These are phyloP conservation scores for Tilletia caries DNA, from an alignment of 1,284 basidiomycete genomes.

Conservation along the genomic window DNA sequence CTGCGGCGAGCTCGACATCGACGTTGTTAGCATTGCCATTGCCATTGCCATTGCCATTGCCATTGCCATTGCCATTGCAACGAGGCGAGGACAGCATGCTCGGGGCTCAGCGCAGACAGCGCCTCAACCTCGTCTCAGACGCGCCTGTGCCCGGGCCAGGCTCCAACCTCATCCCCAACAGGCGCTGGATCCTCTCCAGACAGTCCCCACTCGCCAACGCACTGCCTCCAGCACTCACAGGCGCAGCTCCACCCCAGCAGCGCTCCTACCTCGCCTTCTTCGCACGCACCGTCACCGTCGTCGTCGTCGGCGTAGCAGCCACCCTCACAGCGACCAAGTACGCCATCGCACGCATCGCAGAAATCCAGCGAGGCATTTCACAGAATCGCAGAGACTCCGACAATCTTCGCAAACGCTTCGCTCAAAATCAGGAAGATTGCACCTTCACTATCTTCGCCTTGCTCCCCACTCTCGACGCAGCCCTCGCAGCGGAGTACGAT, in stretches of 20 bases:
- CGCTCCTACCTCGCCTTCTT: conserved; percentile 14
- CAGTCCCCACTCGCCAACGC: background rate
- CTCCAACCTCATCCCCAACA: background rate
- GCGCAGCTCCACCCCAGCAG: background rate
- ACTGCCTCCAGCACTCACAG: background rate
- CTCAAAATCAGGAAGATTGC: conserved; percentile 76
- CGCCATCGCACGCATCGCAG: conserved; percentile 1
- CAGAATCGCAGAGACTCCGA: background rate
- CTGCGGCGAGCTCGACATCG: no score
- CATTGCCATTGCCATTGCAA: no score
- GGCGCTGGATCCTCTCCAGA: background rate
- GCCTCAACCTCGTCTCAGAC: conserved; percentile 5
- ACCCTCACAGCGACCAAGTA: conserved; percentile 1
- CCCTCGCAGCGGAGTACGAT: conserved; percentile 73
- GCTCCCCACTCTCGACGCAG: conserved; percentile 70
- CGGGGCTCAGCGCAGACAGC: background rate
- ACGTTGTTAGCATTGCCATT: no score
- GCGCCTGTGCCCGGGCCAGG: conserved; percentile 13
- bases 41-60: no score
- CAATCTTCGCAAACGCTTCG: conserved; percentile 73
- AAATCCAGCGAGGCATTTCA: background rate
- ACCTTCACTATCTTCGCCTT: conserved; percentile 77
- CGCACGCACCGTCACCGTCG: background rate
- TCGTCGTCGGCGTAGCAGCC: background rate
- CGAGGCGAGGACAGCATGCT: no score